Evolutionary conservation across 129 eudicot species (phyloP).

Genomic region (Helianthus annuus): DNA sequence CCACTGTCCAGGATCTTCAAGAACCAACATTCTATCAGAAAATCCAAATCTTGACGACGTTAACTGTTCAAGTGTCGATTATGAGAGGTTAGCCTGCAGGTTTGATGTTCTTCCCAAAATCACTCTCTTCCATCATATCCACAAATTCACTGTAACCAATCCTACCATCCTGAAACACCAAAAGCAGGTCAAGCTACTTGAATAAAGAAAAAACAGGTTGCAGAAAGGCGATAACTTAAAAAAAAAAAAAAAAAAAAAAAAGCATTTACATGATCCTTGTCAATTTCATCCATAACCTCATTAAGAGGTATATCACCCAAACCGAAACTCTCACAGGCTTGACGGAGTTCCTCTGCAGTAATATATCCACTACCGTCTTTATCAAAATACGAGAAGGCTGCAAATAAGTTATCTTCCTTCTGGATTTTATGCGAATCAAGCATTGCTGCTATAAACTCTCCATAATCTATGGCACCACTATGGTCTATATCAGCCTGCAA

Average conservation of each 20-base stretch:
- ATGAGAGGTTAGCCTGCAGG: slow-evolving; percentile 3
- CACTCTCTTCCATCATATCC: slow-evolving; percentile 91
- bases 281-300: slow-evolving; percentile 75
- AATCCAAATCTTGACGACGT: background rate
- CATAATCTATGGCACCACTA: slow-evolving; percentile 83
- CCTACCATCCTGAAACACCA: slow-evolving; percentile 66
- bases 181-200: background rate
- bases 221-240: background rate
- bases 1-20: background rate
- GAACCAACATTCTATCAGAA: background rate
- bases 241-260: slow-evolving; percentile 15
- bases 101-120: slow-evolving; percentile 43
- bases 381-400: slow-evolving; percentile 82
- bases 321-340: slow-evolving; percentile 78
- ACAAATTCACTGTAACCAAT: slow-evolving; percentile 87
- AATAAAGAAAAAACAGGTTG: background rate
- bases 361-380: slow-evolving; percentile 94
- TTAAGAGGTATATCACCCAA: slow-evolving; percentile 64
- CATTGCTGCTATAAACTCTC: slow-evolving; percentile 90
- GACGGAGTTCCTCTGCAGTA: slow-evolving; percentile 75
- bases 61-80: background rate
- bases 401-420: slow-evolving; percentile 74
- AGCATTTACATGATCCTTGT: slow-evolving; percentile 65
- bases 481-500: slow-evolving; percentile 87
- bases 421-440: slow-evolving; percentile 72